These are phyloP conservation scores for Vaccinium darrowii DNA, from an alignment of 148 eudicot species.

Conservation along the genomic window DNA sequence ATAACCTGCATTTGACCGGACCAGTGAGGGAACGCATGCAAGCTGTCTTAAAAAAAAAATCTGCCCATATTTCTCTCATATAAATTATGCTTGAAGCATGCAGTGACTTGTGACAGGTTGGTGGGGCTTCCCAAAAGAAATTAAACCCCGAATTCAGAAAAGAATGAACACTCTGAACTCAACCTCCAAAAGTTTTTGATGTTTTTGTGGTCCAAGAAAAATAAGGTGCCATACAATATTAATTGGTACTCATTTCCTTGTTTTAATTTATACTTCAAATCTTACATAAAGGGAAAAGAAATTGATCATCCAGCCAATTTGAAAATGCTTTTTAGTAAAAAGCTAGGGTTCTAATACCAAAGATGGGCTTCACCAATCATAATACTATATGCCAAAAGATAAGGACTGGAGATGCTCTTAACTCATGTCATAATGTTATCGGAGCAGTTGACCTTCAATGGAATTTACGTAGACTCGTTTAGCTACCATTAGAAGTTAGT, in stretches of 20 bases:
- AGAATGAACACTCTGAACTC: no score
- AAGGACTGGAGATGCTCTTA: no score
- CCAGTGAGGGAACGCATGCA: no score
- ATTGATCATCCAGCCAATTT: background rate
- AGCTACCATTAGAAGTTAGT: no score
- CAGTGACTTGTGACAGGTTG: background rate
- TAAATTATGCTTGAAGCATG: background rate
- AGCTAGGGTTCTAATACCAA: background rate
- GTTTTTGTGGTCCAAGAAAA: background rate
- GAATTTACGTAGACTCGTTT: no score
- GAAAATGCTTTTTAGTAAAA: background rate
- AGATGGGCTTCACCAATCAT: background rate
- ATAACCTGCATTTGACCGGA: no score
- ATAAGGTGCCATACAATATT: background rate
- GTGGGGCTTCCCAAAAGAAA: background rate
- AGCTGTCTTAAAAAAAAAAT: no score
- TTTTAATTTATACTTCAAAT: background rate
- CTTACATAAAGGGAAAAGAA: background rate
- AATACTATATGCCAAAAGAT: no score
- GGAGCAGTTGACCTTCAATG: no score
- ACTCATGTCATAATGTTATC: no score
- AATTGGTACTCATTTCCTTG: background rate
- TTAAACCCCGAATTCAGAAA: background rate
- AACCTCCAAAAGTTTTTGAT: background rate
- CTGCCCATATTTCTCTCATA: no score